phyloP scores from a whole-genome alignment of 768 basidiomycete species.

The Podaxis rugospora region DNA sequence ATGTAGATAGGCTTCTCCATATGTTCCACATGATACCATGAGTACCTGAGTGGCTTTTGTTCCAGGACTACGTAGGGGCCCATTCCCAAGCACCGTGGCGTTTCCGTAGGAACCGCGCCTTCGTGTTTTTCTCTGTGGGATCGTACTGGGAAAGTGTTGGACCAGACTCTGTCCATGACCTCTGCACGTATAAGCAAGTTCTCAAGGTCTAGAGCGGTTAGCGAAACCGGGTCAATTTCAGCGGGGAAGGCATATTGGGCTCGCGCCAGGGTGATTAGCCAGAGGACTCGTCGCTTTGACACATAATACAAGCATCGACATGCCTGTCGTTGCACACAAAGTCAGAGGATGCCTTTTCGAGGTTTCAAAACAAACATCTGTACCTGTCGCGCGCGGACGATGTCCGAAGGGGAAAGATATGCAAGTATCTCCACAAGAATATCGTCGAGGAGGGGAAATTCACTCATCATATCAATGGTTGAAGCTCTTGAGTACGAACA shows the following conservation, averaged over 20 bases:
- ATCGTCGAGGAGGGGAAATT: neutral
- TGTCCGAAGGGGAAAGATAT: neutral
- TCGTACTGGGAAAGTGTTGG: neutral
- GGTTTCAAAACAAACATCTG: neutral
- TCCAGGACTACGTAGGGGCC: neutral
- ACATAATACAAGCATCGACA: neutral
- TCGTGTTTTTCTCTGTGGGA: neutral
- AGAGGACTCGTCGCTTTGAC: neutral
- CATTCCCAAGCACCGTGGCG: neutral
- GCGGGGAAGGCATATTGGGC: neutral
- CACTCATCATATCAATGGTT: neutral
- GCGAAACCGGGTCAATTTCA: neutral
- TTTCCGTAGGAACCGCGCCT: neutral
- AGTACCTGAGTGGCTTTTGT: neutral
- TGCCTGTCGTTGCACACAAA: neutral
- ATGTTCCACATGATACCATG: neutral
- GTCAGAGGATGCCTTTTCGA: neutral
- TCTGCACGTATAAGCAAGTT: neutral
- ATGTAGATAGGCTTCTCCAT: neutral
- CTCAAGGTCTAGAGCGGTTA: neutral
- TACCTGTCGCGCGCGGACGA: neutral
- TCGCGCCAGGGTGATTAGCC: neutral
- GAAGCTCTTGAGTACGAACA: too few species aligned
- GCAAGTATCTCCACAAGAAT: neutral
- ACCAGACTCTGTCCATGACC: neutral